Evolutionary conservation across 306 rosid species (phyloP).

Genomic region (Begonia peltatifolia): DNA sequence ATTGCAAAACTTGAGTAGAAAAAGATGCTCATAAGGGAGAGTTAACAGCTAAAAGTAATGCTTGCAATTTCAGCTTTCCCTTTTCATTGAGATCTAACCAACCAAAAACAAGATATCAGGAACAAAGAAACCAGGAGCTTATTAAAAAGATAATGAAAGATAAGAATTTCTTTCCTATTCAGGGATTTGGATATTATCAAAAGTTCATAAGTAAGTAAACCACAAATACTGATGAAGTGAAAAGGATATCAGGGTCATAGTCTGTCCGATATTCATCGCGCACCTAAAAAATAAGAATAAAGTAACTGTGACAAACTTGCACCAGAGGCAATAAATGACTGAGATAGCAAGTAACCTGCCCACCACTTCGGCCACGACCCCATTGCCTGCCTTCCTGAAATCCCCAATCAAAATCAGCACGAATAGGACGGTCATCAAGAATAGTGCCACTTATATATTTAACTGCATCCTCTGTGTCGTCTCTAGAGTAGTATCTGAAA

Average conservation of each 20-base stretch:
- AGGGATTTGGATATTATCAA: too few species aligned
- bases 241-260: constrained; percentile 98
- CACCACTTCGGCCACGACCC: constrained; percentile 99
- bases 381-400: constrained; percentile 96
- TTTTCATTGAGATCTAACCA: not conserved
- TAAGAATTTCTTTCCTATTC: too few species aligned
- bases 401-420: constrained; percentile 99
- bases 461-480: constrained; percentile 92
- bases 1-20: too few species aligned
- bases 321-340: constrained; percentile 4
- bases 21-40: too few species aligned
- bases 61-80: too few species aligned
- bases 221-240: too few species aligned
- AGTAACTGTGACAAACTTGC: constrained; percentile 7
- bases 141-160: too few species aligned
- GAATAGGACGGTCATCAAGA: constrained; percentile 97
- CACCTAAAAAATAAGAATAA: constrained; percentile 37
- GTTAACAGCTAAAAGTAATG: too few species aligned
- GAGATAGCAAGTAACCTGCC: constrained; percentile 43
- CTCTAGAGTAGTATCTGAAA: constrained; percentile 76
- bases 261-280: constrained; percentile 97
- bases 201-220: too few species aligned
- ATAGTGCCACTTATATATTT: constrained; percentile 89
- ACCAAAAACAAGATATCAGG: too few species aligned
- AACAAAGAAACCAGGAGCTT: too few species aligned